Evolutionary conservation across 1,284 basidiomycete genomes (phyloP).

Genomic region (Uromyces viciae-fabae): DNA sequence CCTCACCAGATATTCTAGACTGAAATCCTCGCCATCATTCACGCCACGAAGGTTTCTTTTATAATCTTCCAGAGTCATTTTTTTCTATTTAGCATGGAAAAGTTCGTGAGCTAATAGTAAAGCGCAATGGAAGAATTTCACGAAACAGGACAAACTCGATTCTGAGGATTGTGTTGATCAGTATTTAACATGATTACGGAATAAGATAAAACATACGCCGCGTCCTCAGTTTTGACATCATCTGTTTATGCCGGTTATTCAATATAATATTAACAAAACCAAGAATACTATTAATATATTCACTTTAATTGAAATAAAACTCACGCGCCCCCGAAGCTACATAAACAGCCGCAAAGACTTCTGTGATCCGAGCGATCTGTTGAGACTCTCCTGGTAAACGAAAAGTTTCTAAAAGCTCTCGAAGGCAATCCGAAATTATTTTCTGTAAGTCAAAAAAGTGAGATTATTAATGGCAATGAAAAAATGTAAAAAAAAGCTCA

Average conservation of each 20-base stretch:
- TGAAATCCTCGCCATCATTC: slow-evolving; percentile 81
- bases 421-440: slow-evolving; percentile 88
- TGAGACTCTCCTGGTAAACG: slow-evolving; percentile 91
- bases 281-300: slow-evolving; percentile 14
- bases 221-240: slow-evolving; percentile 85
- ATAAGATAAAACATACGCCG: slow-evolving; percentile 88
- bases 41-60: slow-evolving; percentile 86
- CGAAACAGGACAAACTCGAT: slow-evolving; percentile 59
- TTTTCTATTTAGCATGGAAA: slow-evolving; percentile 63
- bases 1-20: slow-evolving; percentile 76
- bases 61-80: slow-evolving; percentile 95
- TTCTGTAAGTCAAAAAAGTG: slow-evolving; percentile 65
- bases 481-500: background rate
- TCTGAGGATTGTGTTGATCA: slow-evolving; percentile 94
- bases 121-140: background rate
- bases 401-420: slow-evolving; percentile 89
- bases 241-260: slow-evolving; percentile 59
- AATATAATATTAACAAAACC: background rate
- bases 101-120: background rate
- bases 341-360: slow-evolving; percentile 87
- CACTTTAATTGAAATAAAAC: slow-evolving; percentile 50
- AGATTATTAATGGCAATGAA: background rate
- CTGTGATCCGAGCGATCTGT: slow-evolving; percentile 89
- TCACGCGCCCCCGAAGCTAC: slow-evolving; percentile 76
- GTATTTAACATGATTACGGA: slow-evolving; percentile 99